Evolutionary conservation across 768 basidiomycete species (phyloP).

Genomic region (Collybia nuda): DNA sequence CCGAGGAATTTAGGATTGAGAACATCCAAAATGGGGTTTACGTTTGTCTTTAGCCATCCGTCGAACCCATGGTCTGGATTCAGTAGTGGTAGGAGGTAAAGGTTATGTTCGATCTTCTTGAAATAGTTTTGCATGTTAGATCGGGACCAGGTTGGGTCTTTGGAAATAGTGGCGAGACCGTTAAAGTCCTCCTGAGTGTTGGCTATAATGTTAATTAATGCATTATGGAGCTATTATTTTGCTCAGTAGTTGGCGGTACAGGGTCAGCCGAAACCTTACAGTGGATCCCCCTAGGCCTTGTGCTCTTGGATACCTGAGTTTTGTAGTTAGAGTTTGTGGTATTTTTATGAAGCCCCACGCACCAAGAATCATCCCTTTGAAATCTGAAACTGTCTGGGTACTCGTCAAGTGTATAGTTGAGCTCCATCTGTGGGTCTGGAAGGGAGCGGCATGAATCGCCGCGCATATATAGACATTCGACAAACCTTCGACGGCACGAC

Average conservation of each 20-base stretch:
- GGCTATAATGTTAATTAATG: conserved; percentile 26
- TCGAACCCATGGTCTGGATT: conserved; percentile 25
- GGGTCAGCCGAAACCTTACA: conserved; percentile 7
- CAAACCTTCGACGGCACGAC: conserved; percentile 23
- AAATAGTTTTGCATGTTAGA: conserved; percentile 30
- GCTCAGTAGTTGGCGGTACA: not conserved
- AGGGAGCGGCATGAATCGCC: not conserved
- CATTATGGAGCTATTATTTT: conserved; percentile 25
- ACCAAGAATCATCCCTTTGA: conserved; percentile 21
- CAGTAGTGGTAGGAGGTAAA: conserved; percentile 11
- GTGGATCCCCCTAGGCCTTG: conserved; percentile 28
- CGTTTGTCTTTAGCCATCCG: conserved; percentile 28
- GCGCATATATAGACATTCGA: not conserved
- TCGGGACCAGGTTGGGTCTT: conserved; percentile 25
- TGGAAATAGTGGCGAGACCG: conserved; percentile 20
- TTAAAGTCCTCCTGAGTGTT: conserved; percentile 24
- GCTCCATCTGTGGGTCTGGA: conserved; percentile 21
- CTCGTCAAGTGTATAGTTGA: conserved; percentile 27
- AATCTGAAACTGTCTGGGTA: conserved; percentile 23
- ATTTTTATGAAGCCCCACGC: not conserved
- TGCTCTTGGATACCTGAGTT: conserved; percentile 27
- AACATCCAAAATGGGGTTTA: conserved; percentile 16
- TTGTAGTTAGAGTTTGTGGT: no score
- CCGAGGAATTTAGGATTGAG: conserved; percentile 21
- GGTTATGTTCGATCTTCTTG: conserved; percentile 24